These are phyloP conservation scores for Coprinopsis sp. DNA, from an alignment of 768 basidiomycete species.

Conservation along the genomic window DNA sequence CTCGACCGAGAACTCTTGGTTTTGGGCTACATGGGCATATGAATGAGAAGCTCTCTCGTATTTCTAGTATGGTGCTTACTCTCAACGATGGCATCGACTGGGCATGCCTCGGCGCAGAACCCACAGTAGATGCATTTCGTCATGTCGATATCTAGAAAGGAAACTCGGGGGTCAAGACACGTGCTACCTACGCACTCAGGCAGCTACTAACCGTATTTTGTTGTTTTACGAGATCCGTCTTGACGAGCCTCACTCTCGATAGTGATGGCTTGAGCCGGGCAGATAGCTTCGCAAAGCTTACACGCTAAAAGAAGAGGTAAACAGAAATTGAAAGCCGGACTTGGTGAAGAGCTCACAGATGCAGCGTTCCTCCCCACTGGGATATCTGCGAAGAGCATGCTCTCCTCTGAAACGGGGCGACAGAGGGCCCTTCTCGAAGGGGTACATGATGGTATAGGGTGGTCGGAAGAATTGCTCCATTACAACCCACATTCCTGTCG, in stretches of 20 bases:
- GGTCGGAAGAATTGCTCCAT: slow-evolving; percentile 87
- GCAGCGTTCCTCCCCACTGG: slow-evolving; percentile 97
- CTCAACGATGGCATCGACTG: slow-evolving; percentile 99
- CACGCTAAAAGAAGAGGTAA: slow-evolving; percentile 57
- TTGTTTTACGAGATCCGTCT: slow-evolving; percentile 95
- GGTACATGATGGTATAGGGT: slow-evolving; percentile 98
- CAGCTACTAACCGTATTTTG: slow-evolving; percentile 77
- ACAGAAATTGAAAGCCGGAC: background rate
- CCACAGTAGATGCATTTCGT: slow-evolving; percentile 99
- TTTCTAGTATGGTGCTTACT: slow-evolving; percentile 47
- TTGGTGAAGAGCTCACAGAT: slow-evolving; percentile 63
- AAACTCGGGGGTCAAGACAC: slow-evolving; percentile 4
- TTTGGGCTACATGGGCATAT: slow-evolving; percentile 73
- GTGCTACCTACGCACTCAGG: slow-evolving; percentile 3
- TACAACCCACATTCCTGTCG: slow-evolving; percentile 95
- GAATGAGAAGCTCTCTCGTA: slow-evolving; percentile 7
- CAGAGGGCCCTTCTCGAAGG: slow-evolving; percentile 96
- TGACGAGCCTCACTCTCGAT: slow-evolving; percentile 96
- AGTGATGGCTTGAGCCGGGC: slow-evolving; percentile 98
- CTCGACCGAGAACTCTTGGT: slow-evolving; percentile 96
- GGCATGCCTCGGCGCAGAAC: slow-evolving; percentile 99
- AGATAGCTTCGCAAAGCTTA: slow-evolving; percentile 98
- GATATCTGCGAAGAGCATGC: slow-evolving; percentile 93
- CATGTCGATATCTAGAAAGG: slow-evolving; percentile 88
- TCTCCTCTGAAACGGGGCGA: slow-evolving; percentile 98